These are phyloP conservation scores for Rhamnella rubrinervis DNA, from an alignment of 331 rosid species.

Conservation along the genomic window DNA sequence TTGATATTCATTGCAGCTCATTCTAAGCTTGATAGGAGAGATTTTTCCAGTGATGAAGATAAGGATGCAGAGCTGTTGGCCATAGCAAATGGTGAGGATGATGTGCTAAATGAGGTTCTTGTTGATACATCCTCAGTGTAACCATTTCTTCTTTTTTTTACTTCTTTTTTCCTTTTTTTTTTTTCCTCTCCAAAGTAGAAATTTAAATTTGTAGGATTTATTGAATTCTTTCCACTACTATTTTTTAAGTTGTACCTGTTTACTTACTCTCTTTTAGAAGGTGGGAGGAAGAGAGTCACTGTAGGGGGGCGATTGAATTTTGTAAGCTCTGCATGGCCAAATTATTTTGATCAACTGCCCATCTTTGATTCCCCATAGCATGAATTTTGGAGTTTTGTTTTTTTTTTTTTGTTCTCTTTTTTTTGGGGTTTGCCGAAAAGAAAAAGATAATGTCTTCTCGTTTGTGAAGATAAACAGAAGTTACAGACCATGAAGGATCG, in stretches of 20 bases:
- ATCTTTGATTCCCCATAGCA: constrained; percentile 29
- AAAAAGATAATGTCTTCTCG: constrained; percentile 31
- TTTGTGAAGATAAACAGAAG: constrained; percentile 35
- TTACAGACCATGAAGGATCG: constrained; percentile 33
- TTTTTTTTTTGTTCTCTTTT: no score
- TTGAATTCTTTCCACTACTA: constrained; percentile 72
- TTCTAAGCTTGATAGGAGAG: constrained; percentile 72
- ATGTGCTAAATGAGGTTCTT: constrained; percentile 69
- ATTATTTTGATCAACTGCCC: constrained; percentile 37
- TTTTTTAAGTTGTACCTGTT: constrained; percentile 36
- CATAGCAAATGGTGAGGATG: constrained; percentile 75
- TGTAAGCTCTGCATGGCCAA: constrained; percentile 36
- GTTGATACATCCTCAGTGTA: constrained; percentile 83
- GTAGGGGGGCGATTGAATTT: constrained; percentile 42
- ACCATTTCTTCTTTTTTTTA: constrained; percentile 12
- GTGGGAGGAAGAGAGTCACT: constrained; percentile 35
- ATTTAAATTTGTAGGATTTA: constrained; percentile 62
- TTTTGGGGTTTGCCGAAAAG: constrained; percentile 41
- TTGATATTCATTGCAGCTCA: constrained; percentile 84
- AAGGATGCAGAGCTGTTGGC: constrained; percentile 71
- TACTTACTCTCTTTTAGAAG: constrained; percentile 37
- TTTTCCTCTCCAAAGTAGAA: constrained; percentile 33
- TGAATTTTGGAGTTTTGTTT: constrained; percentile 25
- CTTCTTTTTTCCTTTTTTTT: constrained; percentile 1
- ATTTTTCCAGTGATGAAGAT: constrained; percentile 72